Evolutionary conservation across 2,329 filamentous ascomycete species (phyloP).

Genomic region (Fusarium nisikadoi): DNA sequence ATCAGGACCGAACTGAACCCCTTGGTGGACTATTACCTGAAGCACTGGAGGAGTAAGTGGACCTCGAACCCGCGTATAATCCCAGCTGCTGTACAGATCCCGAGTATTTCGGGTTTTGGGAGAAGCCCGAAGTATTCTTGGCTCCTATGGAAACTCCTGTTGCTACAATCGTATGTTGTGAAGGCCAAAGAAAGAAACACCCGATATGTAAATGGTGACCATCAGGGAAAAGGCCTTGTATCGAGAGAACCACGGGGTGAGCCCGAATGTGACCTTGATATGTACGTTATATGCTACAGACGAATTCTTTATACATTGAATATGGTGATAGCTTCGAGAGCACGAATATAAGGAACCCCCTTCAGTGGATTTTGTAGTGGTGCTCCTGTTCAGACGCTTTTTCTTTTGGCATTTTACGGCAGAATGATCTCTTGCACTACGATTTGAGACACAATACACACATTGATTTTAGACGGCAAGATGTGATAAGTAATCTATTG

Average conservation of each 20-base stretch:
- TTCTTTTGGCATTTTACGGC: neutral
- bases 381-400: neutral
- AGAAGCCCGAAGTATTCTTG: neutral
- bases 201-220: rapidly evolving
- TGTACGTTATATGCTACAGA: neutral
- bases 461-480: neutral
- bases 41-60: neutral
- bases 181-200: neutral
- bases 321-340: neutral
- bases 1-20: neutral
- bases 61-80: neutral
- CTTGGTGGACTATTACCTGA: neutral
- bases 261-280: neutral
- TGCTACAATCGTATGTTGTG: neutral
- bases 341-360: neutral
- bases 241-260: neutral
- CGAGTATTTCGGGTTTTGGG: neutral
- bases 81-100: neutral
- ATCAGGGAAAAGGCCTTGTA: neutral
- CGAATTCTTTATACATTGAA: neutral
- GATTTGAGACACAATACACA: neutral
- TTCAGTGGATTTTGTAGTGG: no score
- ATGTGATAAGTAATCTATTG: neutral
- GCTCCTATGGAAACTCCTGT: neutral
- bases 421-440: neutral